Evolutionary conservation across 495 filamentous ascomycete species (phyloP).

Genomic region (Lophium mytilinum): DNA sequence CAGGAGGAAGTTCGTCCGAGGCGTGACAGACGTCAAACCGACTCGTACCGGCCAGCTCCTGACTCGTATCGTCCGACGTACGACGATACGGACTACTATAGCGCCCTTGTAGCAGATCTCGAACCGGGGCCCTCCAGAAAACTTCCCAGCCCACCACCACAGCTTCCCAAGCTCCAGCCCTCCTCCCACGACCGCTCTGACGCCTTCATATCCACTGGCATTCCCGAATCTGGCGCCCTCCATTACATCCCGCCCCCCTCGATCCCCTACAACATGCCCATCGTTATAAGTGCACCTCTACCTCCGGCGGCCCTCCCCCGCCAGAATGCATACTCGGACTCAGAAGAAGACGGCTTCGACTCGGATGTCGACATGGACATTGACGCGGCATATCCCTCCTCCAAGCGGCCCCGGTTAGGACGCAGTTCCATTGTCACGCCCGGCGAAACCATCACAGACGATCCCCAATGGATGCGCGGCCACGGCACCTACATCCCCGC

Average conservation of each 20-base stretch:
- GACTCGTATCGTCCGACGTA: too few species aligned
- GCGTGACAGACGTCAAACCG: too few species aligned
- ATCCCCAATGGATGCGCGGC: slow-evolving; percentile 90
- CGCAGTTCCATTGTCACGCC: slow-evolving; percentile 65
- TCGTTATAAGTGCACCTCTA: slow-evolving; percentile 67
- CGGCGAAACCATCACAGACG: slow-evolving; percentile 77
- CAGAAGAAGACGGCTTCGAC: slow-evolving; percentile 33
- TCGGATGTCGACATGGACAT: slow-evolving; percentile 57
- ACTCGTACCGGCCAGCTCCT: too few species aligned
- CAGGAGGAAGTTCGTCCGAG: too few species aligned
- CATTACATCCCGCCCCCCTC: background rate
- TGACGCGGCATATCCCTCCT: slow-evolving; percentile 35
- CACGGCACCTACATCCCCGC: slow-evolving; percentile 69
- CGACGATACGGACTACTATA: too few species aligned
- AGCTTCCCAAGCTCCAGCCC: background rate
- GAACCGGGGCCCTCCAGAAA: too few species aligned
- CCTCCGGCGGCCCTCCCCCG: slow-evolving; percentile 26
- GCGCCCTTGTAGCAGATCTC: too few species aligned
- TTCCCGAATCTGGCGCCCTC: background rate
- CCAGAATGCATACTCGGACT: slow-evolving; percentile 28
- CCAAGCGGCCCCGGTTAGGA: slow-evolving; percentile 30
- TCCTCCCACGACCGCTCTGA: background rate
- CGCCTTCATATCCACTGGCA: background rate
- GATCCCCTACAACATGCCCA: slow-evolving; percentile 53
- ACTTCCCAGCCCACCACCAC: too few species aligned